Conservation (phyloP, 805 yeast genomes). For the Lipomyces yamadae region DNA sequence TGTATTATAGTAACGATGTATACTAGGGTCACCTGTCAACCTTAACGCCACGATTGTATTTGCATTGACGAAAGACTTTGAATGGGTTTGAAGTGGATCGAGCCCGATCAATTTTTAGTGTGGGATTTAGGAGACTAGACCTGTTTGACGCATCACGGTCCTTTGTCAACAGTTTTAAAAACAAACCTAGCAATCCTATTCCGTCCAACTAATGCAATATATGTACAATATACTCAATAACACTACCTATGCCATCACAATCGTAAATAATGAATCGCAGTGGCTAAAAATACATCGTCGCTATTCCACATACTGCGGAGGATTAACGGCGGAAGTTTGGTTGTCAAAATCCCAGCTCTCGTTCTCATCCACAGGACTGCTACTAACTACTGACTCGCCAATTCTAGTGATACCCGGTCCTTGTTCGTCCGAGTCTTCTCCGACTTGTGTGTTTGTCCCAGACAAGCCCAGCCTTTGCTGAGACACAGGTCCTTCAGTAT, state of each 20-base stretch:
- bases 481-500: background rate
- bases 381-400: constrained; percentile 21
- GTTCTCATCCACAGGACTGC: constrained; percentile 23
- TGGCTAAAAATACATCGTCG: background rate
- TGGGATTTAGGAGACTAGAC: too few relatives aligned
- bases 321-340: constrained; percentile 14
- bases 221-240: background rate
- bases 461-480: background rate
- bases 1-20: background rate
- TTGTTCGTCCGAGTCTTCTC: background rate
- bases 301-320: constrained; percentile 1
- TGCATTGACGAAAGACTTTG: background rate
- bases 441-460: background rate
- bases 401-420: background rate
- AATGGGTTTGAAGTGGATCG: too few relatives aligned
- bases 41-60: background rate
- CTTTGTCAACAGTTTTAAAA: too few relatives aligned
- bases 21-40: background rate
- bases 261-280: background rate
- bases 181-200: background rate
- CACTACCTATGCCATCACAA: background rate
- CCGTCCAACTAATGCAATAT: background rate
- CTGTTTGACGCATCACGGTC: too few relatives aligned
- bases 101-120: too few relatives aligned
- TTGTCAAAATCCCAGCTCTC: constrained; percentile 30